Conservation (phyloP, 331 rosid genomes). For the Cydonia oblonga region DNA sequence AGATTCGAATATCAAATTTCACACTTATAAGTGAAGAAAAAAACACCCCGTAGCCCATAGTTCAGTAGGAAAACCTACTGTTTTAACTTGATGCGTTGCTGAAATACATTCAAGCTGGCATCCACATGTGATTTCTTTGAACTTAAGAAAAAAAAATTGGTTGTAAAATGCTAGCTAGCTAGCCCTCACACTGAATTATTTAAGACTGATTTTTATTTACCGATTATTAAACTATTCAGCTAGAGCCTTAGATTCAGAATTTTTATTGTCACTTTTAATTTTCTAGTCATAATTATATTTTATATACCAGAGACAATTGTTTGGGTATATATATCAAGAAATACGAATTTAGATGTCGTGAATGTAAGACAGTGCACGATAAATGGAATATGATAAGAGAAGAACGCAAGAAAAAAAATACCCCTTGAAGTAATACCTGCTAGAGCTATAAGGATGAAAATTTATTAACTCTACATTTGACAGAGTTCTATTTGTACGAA, state of each 20-base stretch:
- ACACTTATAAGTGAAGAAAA: not conserved
- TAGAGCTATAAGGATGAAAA: not conserved
- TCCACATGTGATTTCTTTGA: not conserved
- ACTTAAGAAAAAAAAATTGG: not conserved
- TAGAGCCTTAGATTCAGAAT: too few relatives aligned
- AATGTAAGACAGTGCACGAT: not conserved
- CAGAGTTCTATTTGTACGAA: not conserved
- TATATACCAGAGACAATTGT: too few relatives aligned
- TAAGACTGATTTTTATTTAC: not conserved
- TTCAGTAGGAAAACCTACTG: not conserved
- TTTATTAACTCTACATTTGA: not conserved
- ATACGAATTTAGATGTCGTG: not conserved
- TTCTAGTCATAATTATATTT: too few relatives aligned
- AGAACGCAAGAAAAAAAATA: not conserved
- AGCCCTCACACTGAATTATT: not conserved
- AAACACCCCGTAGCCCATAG: too few relatives aligned
- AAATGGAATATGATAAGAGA: not conserved
- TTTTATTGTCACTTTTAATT: not conserved
- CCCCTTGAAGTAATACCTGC: not conserved
- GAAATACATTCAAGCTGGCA: not conserved
- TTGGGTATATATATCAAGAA: not conserved
- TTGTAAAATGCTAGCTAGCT: not conserved
- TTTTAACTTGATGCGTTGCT: not conserved
- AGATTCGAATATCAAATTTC: not conserved
- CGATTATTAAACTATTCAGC: not conserved